A percentile compares a stretch with the other conserved stretches of the same genome.
These are phyloP conservation scores for Globisporangium cystogenes DNA, from an alignment of 352 stramenopile genomes.

Conservation along the genomic window DNA sequence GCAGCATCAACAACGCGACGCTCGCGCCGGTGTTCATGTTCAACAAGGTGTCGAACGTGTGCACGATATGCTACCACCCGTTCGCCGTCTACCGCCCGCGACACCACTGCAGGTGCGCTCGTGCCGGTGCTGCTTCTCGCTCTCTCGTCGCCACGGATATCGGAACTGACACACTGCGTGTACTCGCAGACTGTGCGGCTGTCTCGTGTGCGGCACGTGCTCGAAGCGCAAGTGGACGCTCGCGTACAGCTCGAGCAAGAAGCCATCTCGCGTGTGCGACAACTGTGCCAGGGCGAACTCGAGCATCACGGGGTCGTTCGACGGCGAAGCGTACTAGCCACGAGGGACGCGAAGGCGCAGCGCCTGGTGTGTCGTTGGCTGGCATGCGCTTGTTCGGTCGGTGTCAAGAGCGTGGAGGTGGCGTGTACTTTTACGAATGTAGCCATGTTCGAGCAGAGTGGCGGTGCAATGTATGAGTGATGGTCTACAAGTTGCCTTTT, in stretches of 20 bases:
- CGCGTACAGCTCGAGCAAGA: constrained; percentile 72
- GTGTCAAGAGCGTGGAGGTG: too few species aligned
- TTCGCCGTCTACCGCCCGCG: constrained; percentile 80
- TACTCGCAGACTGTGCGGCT: constrained; percentile 60
- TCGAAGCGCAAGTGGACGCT: constrained; percentile 75
- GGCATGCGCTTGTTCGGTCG: too few species aligned
- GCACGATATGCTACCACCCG: constrained; percentile 76
- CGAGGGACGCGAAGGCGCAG: not conserved
- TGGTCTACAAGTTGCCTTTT: not conserved
- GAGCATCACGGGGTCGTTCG: constrained; percentile 31
- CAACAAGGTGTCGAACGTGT: constrained; percentile 82
- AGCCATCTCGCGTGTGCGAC: constrained; percentile 75
- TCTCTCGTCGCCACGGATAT: not conserved
- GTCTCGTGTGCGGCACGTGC: constrained; percentile 78
- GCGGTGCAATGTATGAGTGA: not conserved
- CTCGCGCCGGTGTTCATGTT: constrained; percentile 86
- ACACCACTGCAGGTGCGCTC: constrained; percentile 72
- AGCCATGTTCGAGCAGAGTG: not conserved
- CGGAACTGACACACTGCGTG: not conserved
- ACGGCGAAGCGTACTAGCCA: constrained; percentile 5
- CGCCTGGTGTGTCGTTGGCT: too few species aligned
- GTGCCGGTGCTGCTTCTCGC: not conserved
- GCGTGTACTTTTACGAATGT: too few species aligned
- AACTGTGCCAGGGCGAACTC: constrained; percentile 45
- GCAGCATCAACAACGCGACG: constrained; percentile 65